Conservation (phyloP, 768 basidiomycete species). For the Nevesoporus exiguus region DNA sequence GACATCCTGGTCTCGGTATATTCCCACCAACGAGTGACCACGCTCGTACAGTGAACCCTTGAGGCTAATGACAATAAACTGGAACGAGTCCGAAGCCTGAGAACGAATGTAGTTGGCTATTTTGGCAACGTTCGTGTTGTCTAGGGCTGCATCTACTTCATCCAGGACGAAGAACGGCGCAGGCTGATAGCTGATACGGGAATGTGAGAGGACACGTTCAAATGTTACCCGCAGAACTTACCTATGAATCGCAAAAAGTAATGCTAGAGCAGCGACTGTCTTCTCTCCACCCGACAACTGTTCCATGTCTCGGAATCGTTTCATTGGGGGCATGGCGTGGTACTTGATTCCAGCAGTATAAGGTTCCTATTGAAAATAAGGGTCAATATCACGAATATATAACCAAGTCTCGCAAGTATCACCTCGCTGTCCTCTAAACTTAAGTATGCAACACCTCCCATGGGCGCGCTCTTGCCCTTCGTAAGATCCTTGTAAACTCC, state of each 20-base stretch:
- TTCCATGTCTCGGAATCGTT: slow-evolving; percentile 98
- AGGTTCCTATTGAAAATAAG: slow-evolving; percentile 57
- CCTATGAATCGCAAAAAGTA: slow-evolving; percentile 97
- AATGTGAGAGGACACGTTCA: neutral
- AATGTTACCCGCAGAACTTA: slow-evolving; percentile 24
- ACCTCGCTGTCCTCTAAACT: slow-evolving; percentile 95
- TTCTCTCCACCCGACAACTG: slow-evolving; percentile 98
- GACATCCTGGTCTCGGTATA: slow-evolving; percentile 90
- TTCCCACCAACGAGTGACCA: slow-evolving; percentile 87
- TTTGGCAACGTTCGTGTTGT: slow-evolving; percentile 98
- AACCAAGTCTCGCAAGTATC: slow-evolving; percentile 36
- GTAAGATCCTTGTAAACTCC: slow-evolving; percentile 97
- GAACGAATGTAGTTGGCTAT: slow-evolving; percentile 89
- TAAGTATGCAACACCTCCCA: slow-evolving; percentile 96
- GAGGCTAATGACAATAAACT: slow-evolving; percentile 96
- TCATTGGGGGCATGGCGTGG: slow-evolving; percentile 99
- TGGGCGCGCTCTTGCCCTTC: slow-evolving; percentile 88
- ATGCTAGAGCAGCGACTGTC: slow-evolving; percentile 94
- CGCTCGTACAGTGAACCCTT: slow-evolving; percentile 92
- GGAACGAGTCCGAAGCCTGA: slow-evolving; percentile 82
- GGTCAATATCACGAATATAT: slow-evolving; percentile 1
- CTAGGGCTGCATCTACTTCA: slow-evolving; percentile 95
- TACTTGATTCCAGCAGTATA: slow-evolving; percentile 92
- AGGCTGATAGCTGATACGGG: slow-evolving; percentile 73
- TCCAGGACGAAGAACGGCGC: slow-evolving; percentile 99